These are phyloP conservation scores for Buxus sempervirens DNA, from an alignment of 164 flowering plant species.

Conservation along the genomic window DNA sequence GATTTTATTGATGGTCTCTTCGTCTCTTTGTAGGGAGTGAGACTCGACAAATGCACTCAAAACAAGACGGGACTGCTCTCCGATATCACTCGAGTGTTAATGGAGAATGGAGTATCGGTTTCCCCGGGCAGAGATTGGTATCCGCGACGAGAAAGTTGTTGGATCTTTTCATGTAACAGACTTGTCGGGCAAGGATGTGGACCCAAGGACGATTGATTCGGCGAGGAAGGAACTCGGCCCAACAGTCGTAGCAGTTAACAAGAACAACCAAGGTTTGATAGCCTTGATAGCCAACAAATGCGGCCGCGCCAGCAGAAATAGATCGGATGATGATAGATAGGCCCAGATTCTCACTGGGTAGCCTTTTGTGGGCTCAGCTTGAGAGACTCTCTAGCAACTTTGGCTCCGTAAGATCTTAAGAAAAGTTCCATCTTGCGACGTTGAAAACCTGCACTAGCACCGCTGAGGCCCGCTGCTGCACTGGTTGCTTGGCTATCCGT, in stretches of 20 bases:
- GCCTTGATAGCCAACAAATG: background rate
- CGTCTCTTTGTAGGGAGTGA: constrained; percentile 1
- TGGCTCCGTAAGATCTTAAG: background rate
- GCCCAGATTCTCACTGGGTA: background rate
- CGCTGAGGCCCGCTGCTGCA: no score
- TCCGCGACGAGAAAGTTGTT: background rate
- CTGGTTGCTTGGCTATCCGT: no score
- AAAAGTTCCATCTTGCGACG: no score
- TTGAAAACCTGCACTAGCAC: no score
- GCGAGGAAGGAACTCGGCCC: background rate
- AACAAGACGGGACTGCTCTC: background rate
- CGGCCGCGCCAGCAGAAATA: background rate
- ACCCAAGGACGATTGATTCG: background rate
- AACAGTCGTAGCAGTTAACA: background rate
- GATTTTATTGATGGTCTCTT: no score
- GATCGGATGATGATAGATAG: background rate
- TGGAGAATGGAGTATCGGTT: background rate
- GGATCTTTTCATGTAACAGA: background rate
- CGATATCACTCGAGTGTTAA: background rate
- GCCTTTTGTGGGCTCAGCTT: background rate
- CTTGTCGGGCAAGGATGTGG: background rate
- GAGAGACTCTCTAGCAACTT: background rate
- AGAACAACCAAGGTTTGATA: background rate
- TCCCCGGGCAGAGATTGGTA: background rate
- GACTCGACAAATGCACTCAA: background rate